A percentile compares a stretch with the other conserved stretches of the same genome.
phyloP scores from a whole-genome alignment of 2,329 filamentous ascomycete species.

The Arthrobotrys entomopaga region DNA sequence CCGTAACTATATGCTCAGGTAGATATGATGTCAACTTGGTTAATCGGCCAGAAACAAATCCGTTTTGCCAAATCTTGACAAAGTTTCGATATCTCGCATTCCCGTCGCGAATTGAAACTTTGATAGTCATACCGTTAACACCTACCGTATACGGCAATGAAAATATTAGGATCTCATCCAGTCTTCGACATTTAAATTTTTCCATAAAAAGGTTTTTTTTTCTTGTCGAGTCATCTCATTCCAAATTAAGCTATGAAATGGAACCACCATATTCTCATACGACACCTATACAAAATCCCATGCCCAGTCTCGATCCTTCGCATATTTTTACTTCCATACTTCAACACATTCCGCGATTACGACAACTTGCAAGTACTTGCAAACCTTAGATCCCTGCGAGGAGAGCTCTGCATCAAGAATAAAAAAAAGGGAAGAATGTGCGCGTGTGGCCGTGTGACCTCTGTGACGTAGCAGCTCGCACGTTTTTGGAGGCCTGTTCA shows the following conservation, averaged over 20 bases:
- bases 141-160: constrained; percentile 22
- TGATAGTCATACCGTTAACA: constrained; percentile 2
- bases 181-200: constrained; percentile 20
- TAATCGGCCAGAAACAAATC: constrained; percentile 4
- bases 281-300: constrained; percentile 18
- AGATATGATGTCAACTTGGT: too few relatives aligned
- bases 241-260: constrained; percentile 26
- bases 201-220: constrained; percentile 13
- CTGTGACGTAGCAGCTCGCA: constrained; percentile 16
- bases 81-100: background rate
- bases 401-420: too few relatives aligned
- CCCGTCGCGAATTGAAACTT: constrained; percentile 26
- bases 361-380: constrained; percentile 28
- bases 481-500: constrained; percentile 8
- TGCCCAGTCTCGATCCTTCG: background rate
- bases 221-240: constrained; percentile 9
- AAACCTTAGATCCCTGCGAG: background rate
- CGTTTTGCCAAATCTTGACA: background rate
- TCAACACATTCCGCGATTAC: constrained; percentile 46
- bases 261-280: constrained; percentile 10
- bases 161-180: constrained; percentile 30
- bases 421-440: too few relatives aligned
- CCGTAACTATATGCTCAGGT: too few relatives aligned
- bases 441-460: background rate
- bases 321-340: constrained; percentile 21